Conservation (phyloP, 768 basidiomycete species). For the Lyophyllum decastes region DNA sequence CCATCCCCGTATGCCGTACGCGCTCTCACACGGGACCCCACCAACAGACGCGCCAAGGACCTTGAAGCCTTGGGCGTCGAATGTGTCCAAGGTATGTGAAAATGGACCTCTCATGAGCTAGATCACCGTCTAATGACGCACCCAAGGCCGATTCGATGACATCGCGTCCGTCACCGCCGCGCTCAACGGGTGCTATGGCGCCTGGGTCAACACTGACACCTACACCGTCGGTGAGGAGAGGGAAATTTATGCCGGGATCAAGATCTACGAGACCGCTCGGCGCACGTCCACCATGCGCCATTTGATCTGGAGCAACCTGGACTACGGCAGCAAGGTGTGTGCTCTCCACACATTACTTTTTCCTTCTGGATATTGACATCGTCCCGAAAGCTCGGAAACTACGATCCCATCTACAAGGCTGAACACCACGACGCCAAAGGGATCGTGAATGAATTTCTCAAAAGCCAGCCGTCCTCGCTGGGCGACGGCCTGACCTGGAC, state of each 20-base stretch:
- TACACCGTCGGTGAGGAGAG: constrained; percentile 43
- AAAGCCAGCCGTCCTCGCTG: constrained; percentile 32
- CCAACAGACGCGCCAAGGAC: constrained; percentile 32
- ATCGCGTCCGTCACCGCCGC: constrained; percentile 29
- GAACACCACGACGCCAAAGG: constrained; percentile 45
- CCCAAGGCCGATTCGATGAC: constrained; percentile 32
- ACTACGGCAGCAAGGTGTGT: constrained; percentile 41
- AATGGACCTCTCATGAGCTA: background rate
- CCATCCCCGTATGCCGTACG: constrained; percentile 44
- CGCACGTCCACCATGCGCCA: constrained; percentile 33
- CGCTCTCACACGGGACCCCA: constrained; percentile 39
- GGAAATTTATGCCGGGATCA: constrained; percentile 39
- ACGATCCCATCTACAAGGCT: constrained; percentile 31
- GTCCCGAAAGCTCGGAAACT: constrained; percentile 18
- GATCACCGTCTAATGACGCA: background rate
- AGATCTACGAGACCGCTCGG: constrained; percentile 42
- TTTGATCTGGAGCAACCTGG: constrained; percentile 42
- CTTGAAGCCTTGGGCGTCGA: constrained; percentile 38
- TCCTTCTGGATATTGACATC: background rate
- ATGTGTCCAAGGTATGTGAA: constrained; percentile 31
- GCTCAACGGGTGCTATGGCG: constrained; percentile 39
- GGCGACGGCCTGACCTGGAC: constrained; percentile 36
- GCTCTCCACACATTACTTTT: background rate
- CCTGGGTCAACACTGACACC: constrained; percentile 40
- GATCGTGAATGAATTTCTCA: constrained; percentile 38